Evolutionary conservation across 306 rosid genomes (phyloP), one percentile per base, ranked within the genome.

Genomic region (Corylus americana): DNA sequence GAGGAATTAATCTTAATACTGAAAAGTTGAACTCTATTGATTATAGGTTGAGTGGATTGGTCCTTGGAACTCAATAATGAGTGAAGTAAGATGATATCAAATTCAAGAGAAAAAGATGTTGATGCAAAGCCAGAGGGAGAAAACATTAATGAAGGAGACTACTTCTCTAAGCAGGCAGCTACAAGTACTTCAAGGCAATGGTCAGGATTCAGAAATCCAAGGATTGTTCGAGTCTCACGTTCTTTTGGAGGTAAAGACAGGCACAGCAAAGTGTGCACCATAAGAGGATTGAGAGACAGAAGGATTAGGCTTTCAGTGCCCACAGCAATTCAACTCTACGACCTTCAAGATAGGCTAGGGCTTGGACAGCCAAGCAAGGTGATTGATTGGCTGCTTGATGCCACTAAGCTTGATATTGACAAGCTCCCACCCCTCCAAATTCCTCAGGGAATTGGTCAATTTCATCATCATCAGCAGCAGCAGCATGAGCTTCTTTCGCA

Each of bases 181-280:
- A 73, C 92, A 6, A 77, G 78, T 42, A 42, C 7, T 12, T 81
- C 96, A 53, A 89, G 94, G 83, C 94, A 89, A 57, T 92, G 98
- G 98, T 66, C 92, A 44, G 79, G 92, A 14, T 85, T 85, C 50
- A 86, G 91, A 59, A 94, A 94, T 68, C 98, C 98, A 50, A 88
- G 98, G 78, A 92, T 94, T 14, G 97, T 94, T 0, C 74, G 98
- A 31, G 97, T 92, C 9, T 94, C 98, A 0, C 91, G 98, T 7
- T 69, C 90, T 0, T 86, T 92, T 53, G 98, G 98, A n/a, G 96
- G 98, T 54, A 94, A 94, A 89, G 98, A 94, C n/a, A 82, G 98
- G 76, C 98, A 94, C 68, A 94, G 98, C 87, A 94, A 94, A 73
- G 98, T 94, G 13, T 90, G 93, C 79, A 94, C 98, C 17, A 71